Percentiles rank a stretch among this genome's conserved stretches.
Conservation (phyloP, 2,329 filamentous ascomycete species). For the Metarhizium robertsii region DNA sequence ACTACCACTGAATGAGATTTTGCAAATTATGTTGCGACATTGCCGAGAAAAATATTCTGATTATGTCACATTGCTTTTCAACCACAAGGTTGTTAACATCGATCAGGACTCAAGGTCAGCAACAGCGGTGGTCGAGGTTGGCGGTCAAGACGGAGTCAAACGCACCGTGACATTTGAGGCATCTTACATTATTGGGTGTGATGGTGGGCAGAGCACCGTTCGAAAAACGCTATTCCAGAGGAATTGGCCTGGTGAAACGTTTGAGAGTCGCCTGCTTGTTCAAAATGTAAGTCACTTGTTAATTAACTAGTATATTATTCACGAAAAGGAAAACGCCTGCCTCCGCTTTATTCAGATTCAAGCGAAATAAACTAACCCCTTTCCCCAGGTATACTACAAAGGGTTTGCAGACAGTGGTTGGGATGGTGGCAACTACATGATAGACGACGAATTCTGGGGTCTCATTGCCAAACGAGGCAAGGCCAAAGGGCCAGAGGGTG, state of each 20-base stretch:
- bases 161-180: conserved; percentile 13
- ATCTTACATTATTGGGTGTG: conserved; percentile 36
- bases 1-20: conserved; percentile 32
- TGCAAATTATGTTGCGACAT: conserved; percentile 29
- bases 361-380: too few relatives aligned
- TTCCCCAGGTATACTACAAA: conserved; percentile 27
- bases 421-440: conserved; percentile 39
- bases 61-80: conserved; percentile 26
- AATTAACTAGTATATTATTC: neutral
- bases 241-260: conserved; percentile 37
- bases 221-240: conserved; percentile 27
- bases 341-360: too few relatives aligned
- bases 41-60: conserved; percentile 18
- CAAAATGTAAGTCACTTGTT: conserved; percentile 31
- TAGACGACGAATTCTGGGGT: conserved; percentile 42
- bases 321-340: neutral
- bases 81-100: conserved; percentile 27
- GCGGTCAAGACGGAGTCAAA: conserved; percentile 12
- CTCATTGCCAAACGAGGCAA: conserved; percentile 41
- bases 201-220: conserved; percentile 33
- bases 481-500: conserved; percentile 21
- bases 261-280: conserved; percentile 39
- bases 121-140: conserved; percentile 20
- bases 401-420: conserved; percentile 34
- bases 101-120: conserved; percentile 23